These are phyloP conservation scores for Calcarisporium arbuscula DNA, from an alignment of 2,329 filamentous ascomycete species.

Conservation along the genomic window DNA sequence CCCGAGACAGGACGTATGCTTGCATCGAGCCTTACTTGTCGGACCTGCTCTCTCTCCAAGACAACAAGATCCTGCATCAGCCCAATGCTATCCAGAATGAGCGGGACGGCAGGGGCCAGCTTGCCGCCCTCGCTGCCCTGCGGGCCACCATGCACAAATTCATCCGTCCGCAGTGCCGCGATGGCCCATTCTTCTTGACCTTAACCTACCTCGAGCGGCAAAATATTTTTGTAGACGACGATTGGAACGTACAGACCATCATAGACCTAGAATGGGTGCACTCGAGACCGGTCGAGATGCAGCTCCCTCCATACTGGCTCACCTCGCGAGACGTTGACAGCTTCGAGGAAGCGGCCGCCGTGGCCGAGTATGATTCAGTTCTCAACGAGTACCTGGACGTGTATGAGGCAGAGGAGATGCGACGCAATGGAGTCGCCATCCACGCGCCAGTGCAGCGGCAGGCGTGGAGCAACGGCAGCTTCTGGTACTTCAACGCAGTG, in stretches of 20 bases:
- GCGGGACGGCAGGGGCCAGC: conserved; percentile 20
- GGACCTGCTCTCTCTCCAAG: conserved; percentile 26
- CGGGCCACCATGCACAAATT: conserved; percentile 17
- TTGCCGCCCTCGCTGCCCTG: conserved; percentile 21
- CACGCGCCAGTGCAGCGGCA: too few species aligned
- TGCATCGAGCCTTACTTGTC: conserved; percentile 19
- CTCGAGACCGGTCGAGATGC: conserved; percentile 21
- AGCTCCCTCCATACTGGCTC: conserved; percentile 24
- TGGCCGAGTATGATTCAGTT: too few species aligned
- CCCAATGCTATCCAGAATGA: conserved; percentile 23
- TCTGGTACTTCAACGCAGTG: conserved; percentile 16
- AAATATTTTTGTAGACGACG: conserved; percentile 30
- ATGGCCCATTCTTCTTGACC: conserved; percentile 23
- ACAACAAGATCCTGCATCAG: conserved; percentile 24
- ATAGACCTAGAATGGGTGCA: conserved; percentile 29
- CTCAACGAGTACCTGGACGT: too few species aligned
- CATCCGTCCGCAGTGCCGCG: conserved; percentile 12
- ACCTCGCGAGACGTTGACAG: too few species aligned
- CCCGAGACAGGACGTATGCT: conserved; percentile 23
- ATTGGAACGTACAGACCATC: conserved; percentile 25
- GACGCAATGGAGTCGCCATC: too few species aligned
- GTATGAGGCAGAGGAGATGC: too few species aligned
- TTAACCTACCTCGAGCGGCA: conserved; percentile 31
- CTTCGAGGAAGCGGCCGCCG: too few species aligned
- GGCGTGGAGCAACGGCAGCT: conserved; percentile 8